A percentile compares a stretch with the other conserved stretches of the same genome.
Conservation (phyloP, 306 rosid species). For the Sechiopsis laciniata region DNA sequence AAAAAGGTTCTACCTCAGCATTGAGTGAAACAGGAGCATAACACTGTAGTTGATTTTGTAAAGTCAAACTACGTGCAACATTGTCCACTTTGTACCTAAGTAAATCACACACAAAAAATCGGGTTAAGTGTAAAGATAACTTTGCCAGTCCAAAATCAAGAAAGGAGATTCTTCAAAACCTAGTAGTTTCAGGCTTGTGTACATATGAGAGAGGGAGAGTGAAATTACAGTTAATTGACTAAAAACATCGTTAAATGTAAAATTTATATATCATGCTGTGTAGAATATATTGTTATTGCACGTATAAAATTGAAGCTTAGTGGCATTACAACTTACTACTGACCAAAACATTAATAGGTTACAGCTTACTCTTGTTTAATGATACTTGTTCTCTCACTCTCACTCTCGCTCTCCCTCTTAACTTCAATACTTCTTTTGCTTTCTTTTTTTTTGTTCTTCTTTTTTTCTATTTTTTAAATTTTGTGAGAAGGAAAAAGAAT, state of each 20-base stretch:
- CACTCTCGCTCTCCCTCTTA: too few relatives aligned
- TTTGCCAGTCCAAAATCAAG: not conserved
- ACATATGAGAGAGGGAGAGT: not conserved
- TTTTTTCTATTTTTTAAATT: too few relatives aligned
- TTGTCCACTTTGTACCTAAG: conserved; percentile 66
- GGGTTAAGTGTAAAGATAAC: conserved; percentile 24
- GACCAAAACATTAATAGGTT: not conserved
- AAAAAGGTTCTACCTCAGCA: conserved; percentile 52
- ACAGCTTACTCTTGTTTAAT: not conserved
- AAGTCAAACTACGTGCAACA: conserved; percentile 43
- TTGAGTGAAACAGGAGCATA: conserved; percentile 68
- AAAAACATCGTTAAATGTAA: not conserved
- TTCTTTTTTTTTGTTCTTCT: not conserved
- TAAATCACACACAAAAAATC: conserved; percentile 23
- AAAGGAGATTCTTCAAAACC: not conserved
- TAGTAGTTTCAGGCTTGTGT: not conserved
- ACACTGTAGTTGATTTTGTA: conserved; percentile 69
- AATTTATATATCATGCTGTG: not conserved
- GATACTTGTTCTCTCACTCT: not conserved
- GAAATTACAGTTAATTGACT: not conserved
- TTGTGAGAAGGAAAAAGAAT: not conserved
- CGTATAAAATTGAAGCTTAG: not conserved
- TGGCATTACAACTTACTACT: not conserved
- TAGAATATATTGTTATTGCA: conserved; percentile 5
- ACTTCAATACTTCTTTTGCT: not conserved